Percentiles rank a stretch among this genome's conserved stretches.
phyloP scores from a whole-genome alignment of 1,284 basidiomycete genomes.

The Leccinum griseonigrum region DNA sequence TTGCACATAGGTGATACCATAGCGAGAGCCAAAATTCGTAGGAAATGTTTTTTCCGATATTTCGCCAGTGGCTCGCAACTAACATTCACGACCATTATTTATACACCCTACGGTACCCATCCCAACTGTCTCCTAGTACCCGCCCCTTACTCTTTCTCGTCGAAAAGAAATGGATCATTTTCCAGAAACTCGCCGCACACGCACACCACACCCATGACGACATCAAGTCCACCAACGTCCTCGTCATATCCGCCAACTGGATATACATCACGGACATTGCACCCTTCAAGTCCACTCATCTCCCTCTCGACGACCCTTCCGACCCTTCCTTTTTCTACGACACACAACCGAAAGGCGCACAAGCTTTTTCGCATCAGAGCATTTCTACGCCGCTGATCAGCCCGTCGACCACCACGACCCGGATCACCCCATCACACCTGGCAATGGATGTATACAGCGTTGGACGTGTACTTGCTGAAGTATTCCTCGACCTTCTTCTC shows the following conservation, averaged over 20 bases:
- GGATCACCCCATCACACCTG: slow-evolving; percentile 81
- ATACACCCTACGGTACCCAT: neutral
- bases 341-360: slow-evolving; percentile 91
- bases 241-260: slow-evolving; percentile 96
- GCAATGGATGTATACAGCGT: slow-evolving; percentile 97
- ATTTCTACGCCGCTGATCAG: slow-evolving; percentile 86
- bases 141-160: slow-evolving; percentile 89
- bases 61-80: too few species aligned
- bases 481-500: slow-evolving; percentile 97
- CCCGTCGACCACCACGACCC: slow-evolving; percentile 47
- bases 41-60: slow-evolving; percentile 4
- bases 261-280: slow-evolving; percentile 97
- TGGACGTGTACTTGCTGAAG: slow-evolving; percentile 64
- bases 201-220: slow-evolving; percentile 93
- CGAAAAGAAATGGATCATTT: slow-evolving; percentile 99
- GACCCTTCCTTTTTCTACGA: slow-evolving; percentile 99
- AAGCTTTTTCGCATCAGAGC: slow-evolving; percentile 95
- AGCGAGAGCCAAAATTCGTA: neutral
- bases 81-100: too few species aligned
- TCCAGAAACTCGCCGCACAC: slow-evolving; percentile 87
- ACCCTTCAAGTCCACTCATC: slow-evolving; percentile 93
- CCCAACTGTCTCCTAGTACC: slow-evolving; percentile 55
- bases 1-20: slow-evolving; percentile 3
- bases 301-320: slow-evolving; percentile 95
- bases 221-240: slow-evolving; percentile 97